Evolutionary conservation across 345 rosid genomes (phyloP), one percentile per base, ranked within the genome.

Genomic region (Brassica rapa): DNA sequence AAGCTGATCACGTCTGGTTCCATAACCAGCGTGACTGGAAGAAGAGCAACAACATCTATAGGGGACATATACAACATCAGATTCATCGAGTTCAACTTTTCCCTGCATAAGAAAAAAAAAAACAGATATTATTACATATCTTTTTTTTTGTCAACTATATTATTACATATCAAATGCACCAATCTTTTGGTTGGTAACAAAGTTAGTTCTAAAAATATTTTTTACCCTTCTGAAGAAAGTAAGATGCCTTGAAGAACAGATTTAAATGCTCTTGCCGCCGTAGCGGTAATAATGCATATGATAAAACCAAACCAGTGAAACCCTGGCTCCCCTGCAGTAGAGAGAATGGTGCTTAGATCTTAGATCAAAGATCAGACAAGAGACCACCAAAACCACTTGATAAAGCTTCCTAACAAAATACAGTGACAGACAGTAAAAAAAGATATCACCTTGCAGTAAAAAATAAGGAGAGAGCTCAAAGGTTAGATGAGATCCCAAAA

Each of bases 241-340:
- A 19, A 94, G 78, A 94, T 90, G 61, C 97, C 88, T 88, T 94
- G 96, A 77, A 94, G 96, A 78, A 94, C 98, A 62, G 98, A 89
- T 80, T 94, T 94, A 72, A 92, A 92, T 35, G 98, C 98, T 83
- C 98, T 90, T 46, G 97, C 96, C 62, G 91, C 98, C 39, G 97
- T 94, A 39, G 96, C 97, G 76, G 92, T 19, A 19, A 19, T 88
- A 25, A 92, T 87, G 89, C 97, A 94, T 96, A 94, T 92, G 16
- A 94, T 87, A 79, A 94, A 94, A 53, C 98, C 97, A 87, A 85
- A 94, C 85, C 87, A 86, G 82, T 92, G 97, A 81, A 94, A 94
- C 80, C 98, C 88, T 6, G 95, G 97, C 80, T 92, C 97, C 56
- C 98, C 98, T 94, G 84, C 69, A 70, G 15, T 12, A 37, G 1